A percentile compares a stretch with the other conserved stretches of the same genome.
These are phyloP conservation scores for Gossypium schwendimanii DNA, from an alignment of 441 rosid genomes.

Conservation along the genomic window DNA sequence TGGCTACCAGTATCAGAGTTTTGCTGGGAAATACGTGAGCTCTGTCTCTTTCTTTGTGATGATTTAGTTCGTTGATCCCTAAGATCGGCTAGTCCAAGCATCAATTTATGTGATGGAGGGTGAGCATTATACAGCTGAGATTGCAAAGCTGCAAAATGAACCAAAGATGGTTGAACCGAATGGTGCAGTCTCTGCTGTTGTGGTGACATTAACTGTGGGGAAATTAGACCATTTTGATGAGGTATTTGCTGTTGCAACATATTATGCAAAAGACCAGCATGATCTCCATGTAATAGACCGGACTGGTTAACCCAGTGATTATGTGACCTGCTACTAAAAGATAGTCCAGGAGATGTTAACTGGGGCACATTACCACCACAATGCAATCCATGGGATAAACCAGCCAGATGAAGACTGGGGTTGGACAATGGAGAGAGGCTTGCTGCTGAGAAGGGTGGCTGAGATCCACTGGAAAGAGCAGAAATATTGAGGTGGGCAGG, in stretches of 20 bases:
- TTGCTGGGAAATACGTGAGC: slow-evolving; percentile 55
- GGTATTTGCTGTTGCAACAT: slow-evolving; percentile 60
- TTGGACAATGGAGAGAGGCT: slow-evolving; percentile 49
- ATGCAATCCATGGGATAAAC: slow-evolving; percentile 49
- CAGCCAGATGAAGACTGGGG: slow-evolving; percentile 47
- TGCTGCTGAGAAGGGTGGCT: slow-evolving; percentile 45
- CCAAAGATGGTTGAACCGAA: slow-evolving; percentile 58
- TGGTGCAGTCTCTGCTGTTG: slow-evolving; percentile 52
- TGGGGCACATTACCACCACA: slow-evolving; percentile 55
- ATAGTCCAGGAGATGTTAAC: slow-evolving; percentile 43
- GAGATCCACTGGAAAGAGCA: slow-evolving; percentile 44
- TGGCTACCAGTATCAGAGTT: slow-evolving; percentile 61
- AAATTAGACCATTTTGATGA: slow-evolving; percentile 52
- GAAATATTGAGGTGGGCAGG: slow-evolving; percentile 44
- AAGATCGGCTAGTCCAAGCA: slow-evolving; percentile 38
- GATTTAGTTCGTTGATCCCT: slow-evolving; percentile 63
- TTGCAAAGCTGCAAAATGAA: slow-evolving; percentile 62
- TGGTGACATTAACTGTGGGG: slow-evolving; percentile 44
- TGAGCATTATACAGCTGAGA: slow-evolving; percentile 52
- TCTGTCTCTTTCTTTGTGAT: slow-evolving; percentile 54
- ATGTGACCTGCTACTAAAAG: slow-evolving; percentile 56
- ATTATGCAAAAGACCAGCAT: slow-evolving; percentile 52
- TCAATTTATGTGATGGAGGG: slow-evolving; percentile 49
- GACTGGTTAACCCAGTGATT: slow-evolving; percentile 75
- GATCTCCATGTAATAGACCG: slow-evolving; percentile 56